phyloP scores from a whole-genome alignment of 768 basidiomycete genomes.

The Naematelia encephala region DNA sequence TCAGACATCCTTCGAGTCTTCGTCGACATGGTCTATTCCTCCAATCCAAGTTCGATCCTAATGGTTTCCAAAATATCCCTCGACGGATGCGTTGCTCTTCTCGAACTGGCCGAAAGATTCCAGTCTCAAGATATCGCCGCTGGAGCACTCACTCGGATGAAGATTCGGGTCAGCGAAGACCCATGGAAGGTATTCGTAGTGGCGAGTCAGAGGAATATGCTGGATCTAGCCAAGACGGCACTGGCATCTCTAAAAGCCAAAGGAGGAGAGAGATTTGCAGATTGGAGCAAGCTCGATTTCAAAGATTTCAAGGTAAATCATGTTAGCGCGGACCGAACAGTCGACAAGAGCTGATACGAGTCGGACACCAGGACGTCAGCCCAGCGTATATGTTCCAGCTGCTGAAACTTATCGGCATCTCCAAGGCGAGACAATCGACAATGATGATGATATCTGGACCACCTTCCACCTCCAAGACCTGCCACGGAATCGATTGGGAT shows the following conservation, averaged over 20 bases:
- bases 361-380: conserved; percentile 4
- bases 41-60: neutral
- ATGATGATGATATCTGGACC: no score
- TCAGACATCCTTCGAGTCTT: neutral
- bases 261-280: neutral
- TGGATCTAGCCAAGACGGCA: conserved; percentile 10
- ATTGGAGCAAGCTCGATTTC: neutral
- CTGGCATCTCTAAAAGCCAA: neutral
- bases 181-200: conserved; percentile 13
- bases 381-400: conserved; percentile 5
- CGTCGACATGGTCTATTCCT: neutral
- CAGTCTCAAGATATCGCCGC: neutral
- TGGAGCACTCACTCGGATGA: neutral
- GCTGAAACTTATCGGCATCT: conserved; percentile 5
- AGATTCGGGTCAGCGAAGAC: neutral
- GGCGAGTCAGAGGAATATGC: conserved; percentile 5
- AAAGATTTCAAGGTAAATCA: conserved; percentile 7
- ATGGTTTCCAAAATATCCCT: neutral
- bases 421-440: neutral
- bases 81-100: neutral
- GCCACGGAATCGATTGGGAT: no score
- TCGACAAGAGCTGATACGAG: no score
- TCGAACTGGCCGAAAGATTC: neutral
- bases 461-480: no score
- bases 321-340: no score